These are phyloP conservation scores for Penicillium manginii DNA, from an alignment of 495 filamentous ascomycete species.

Conservation along the genomic window DNA sequence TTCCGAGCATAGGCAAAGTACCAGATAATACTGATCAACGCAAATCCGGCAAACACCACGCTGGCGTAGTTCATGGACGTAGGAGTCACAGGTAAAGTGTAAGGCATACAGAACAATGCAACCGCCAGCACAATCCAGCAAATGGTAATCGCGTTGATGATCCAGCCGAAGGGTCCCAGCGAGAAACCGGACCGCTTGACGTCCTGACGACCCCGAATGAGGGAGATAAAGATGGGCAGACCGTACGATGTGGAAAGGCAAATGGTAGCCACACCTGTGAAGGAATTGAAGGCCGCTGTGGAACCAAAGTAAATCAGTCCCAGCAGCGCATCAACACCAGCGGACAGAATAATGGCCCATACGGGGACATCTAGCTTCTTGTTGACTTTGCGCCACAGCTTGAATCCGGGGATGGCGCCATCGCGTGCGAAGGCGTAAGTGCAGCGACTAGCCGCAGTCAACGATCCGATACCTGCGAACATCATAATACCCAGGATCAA, in stretches of 20 bases:
- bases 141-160: slow-evolving; percentile 54
- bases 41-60: slow-evolving; percentile 66
- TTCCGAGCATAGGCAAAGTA: slow-evolving; percentile 72
- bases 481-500: slow-evolving; percentile 74
- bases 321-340: slow-evolving; percentile 56
- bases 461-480: slow-evolving; percentile 70
- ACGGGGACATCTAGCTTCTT: slow-evolving; percentile 60
- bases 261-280: slow-evolving; percentile 69
- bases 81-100: slow-evolving; percentile 51
- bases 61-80: slow-evolving; percentile 63
- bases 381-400: slow-evolving; percentile 64
- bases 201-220: slow-evolving; percentile 52
- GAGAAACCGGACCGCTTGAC: slow-evolving; percentile 53
- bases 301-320: slow-evolving; percentile 68
- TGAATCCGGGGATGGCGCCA: slow-evolving; percentile 67
- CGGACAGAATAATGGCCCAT: slow-evolving; percentile 59
- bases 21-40: slow-evolving; percentile 59
- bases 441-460: slow-evolving; percentile 76
- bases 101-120: slow-evolving; percentile 60
- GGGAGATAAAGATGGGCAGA: slow-evolving; percentile 62
- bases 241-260: slow-evolving; percentile 66
- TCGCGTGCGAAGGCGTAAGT: slow-evolving; percentile 75
- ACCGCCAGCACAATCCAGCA: slow-evolving; percentile 56
- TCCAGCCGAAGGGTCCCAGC: slow-evolving; percentile 54
- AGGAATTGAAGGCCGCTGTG: slow-evolving; percentile 65